A percentile compares a stretch with the other conserved stretches of the same genome.
Conservation (phyloP, 345 rosid species). For the Eutrema yunnanense region DNA sequence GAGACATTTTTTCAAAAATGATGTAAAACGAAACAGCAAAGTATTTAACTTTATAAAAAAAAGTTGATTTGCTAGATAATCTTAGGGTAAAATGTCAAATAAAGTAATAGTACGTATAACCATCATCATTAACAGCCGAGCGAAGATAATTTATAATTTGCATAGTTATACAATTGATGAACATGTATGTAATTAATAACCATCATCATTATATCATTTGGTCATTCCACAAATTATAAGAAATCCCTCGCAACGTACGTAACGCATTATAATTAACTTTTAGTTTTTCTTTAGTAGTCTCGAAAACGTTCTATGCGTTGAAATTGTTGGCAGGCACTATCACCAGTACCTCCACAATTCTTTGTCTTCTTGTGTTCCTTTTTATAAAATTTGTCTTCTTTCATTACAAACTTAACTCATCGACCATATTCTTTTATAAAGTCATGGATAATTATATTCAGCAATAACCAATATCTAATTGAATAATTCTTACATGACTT, state of each 20-base stretch:
- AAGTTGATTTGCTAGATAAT: too few relatives aligned
- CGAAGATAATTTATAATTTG: too few relatives aligned
- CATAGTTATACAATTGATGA: neutral
- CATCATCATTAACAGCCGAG: too few relatives aligned
- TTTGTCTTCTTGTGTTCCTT: conserved; percentile 13
- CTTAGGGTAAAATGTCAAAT: too few relatives aligned
- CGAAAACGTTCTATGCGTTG: conserved; percentile 12
- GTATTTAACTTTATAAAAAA: too few relatives aligned
- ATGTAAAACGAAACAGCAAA: too few relatives aligned
- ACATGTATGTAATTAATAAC: neutral
- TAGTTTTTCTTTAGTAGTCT: neutral
- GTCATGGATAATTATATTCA: neutral
- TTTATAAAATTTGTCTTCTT: neutral
- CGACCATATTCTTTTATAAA: neutral
- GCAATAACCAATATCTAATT: neutral
- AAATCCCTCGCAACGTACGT: neutral
- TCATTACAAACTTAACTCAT: neutral
- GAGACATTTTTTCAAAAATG: too few relatives aligned
- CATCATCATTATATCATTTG: neutral
- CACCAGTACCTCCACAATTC: conserved; percentile 9
- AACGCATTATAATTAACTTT: neutral
- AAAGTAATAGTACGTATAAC: too few relatives aligned
- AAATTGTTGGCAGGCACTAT: conserved; percentile 21
- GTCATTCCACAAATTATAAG: neutral
- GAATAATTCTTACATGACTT: neutral